Evolutionary conservation across 1,139 yeast genomes (phyloP).

Genomic region (Taphrina pruni): DNA sequence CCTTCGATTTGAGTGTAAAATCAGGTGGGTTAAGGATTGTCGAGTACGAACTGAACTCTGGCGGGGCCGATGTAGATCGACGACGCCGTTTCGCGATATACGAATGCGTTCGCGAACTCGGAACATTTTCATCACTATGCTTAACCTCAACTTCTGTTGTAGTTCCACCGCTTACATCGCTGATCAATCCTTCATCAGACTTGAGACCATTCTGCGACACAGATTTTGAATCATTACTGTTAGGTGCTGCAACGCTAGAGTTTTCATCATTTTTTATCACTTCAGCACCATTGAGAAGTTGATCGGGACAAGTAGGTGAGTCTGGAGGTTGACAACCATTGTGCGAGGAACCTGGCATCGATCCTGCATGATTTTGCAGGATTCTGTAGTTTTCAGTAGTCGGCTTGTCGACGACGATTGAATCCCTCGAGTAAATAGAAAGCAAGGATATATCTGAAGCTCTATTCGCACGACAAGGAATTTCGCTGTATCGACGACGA

Average conservation of each 20-base stretch:
- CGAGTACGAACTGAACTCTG: neutral
- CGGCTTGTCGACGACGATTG: neutral
- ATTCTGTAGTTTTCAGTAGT: neutral
- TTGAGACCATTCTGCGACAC: neutral
- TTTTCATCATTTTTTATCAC: too few species aligned
- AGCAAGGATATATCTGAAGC: conserved; percentile 5
- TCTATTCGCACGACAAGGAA: neutral
- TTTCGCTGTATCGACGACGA: neutral
- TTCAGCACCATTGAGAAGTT: neutral
- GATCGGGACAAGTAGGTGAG: conserved; percentile 5
- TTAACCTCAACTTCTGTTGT: neutral
- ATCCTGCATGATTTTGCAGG: neutral
- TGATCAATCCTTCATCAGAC: neutral
- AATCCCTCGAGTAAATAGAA: neutral
- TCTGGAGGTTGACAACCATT: conserved; percentile 3
- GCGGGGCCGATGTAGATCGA: neutral
- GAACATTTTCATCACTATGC: neutral
- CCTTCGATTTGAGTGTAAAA: neutral
- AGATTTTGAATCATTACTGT: neutral
- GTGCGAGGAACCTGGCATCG: neutral
- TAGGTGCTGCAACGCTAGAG: neutral
- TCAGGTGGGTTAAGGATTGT: neutral
- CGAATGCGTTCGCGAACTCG: neutral
- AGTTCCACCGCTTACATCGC: neutral
- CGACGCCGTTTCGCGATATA: neutral